phyloP scores from a whole-genome alignment of 768 basidiomycete species.

The Tylopilus cervinicoccineus region DNA sequence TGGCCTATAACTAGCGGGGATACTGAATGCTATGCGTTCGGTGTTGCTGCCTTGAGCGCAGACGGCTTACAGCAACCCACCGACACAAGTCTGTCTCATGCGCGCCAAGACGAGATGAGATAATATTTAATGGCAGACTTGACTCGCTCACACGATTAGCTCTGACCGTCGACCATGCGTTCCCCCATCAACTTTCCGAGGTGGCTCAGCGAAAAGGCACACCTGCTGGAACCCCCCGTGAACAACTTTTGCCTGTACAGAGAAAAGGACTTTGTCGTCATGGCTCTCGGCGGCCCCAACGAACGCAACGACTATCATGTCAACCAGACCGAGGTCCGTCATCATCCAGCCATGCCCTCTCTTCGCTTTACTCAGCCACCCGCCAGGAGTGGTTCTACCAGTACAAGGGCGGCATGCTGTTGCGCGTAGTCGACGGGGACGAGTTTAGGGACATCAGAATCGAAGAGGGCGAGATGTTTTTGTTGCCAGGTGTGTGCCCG shows the following conservation, averaged over 20 bases:
- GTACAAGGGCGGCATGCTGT: conserved; percentile 87
- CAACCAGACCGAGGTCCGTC: conserved; percentile 84
- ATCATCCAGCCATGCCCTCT: not conserved
- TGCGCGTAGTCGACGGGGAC: conserved; percentile 80
- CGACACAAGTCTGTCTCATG: too few relatives aligned
- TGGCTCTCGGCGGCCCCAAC: conserved; percentile 96
- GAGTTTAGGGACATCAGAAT: conserved; percentile 83
- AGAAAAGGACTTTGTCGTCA: conserved; percentile 86
- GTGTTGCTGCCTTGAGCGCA: too few relatives aligned
- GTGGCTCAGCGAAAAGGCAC: conserved; percentile 81
- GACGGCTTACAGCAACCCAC: too few relatives aligned
- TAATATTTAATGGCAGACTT: not conserved
- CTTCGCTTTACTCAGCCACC: not conserved
- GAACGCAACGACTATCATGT: conserved; percentile 92
- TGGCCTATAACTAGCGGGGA: too few relatives aligned
- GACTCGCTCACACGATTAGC: not conserved
- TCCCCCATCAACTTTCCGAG: conserved; percentile 85
- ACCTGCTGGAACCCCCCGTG: conserved; percentile 85
- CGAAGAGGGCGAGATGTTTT: conserved; percentile 94
- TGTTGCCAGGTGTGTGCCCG: conserved; percentile 73
- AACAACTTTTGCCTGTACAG: conserved; percentile 86
- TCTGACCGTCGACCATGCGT: conserved; percentile 41
- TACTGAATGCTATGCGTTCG: too few relatives aligned
- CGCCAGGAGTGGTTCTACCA: conserved; percentile 96
- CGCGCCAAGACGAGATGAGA: not conserved